These are phyloP conservation scores for Ploettnerulaceae sp. DNA, from an alignment of 2,329 filamentous ascomycete genomes.

Conservation along the genomic window DNA sequence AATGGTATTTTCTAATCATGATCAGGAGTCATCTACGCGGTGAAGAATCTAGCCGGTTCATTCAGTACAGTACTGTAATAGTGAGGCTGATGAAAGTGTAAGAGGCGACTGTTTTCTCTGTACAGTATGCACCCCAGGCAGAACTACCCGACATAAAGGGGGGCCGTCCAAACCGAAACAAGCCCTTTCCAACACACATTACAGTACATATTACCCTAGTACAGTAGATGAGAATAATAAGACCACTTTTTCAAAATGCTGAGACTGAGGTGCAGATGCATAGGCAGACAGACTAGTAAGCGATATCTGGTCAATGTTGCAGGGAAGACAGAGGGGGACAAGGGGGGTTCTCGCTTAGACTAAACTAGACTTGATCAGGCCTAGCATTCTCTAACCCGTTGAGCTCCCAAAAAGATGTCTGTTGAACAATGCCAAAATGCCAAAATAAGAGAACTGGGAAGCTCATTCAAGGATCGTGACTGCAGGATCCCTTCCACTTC, in stretches of 20 bases:
- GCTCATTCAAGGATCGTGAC: constrained; percentile 12
- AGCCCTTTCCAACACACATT: background rate
- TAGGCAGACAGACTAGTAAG: too few species aligned
- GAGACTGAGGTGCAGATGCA: constrained; percentile 12
- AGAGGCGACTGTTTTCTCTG: constrained; percentile 7
- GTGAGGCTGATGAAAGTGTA: constrained; percentile 6
- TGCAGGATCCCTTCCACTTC: constrained; percentile 10
- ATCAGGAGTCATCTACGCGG: background rate
- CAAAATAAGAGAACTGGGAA: background rate
- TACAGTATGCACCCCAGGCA: constrained; percentile 4
- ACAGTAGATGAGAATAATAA: too few species aligned
- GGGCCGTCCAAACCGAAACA: constrained; percentile 4
- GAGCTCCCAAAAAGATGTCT: constrained; percentile 5
- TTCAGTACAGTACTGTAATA: background rate
- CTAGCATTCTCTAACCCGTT: constrained; percentile 1
- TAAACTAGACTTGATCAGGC: background rate
- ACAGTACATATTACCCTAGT: background rate
- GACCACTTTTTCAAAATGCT: constrained; percentile 11
- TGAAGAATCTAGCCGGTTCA: constrained; percentile 9
- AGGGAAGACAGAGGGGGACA: too few species aligned
- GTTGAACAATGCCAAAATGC: constrained; percentile 7
- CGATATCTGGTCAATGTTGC: too few species aligned
- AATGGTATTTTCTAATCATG: constrained; percentile 4
- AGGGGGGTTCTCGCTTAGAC: background rate
- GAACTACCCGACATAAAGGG: background rate